Evolutionary conservation across 768 basidiomycete species (phyloP).

Genomic region (Pleurotus cornucopiae): DNA sequence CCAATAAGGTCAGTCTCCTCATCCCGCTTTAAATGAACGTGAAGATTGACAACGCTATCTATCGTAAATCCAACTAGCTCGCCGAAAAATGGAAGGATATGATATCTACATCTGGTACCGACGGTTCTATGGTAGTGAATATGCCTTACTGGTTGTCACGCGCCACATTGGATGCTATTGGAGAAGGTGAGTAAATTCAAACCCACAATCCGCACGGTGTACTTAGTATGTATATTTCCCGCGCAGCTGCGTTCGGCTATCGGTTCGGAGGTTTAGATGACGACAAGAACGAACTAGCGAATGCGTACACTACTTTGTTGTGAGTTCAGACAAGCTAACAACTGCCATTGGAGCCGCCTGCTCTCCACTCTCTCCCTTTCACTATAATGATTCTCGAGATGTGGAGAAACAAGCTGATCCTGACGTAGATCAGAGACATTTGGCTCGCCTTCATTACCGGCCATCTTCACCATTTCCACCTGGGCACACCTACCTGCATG

Average conservation of each 20-base stretch:
- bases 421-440: conserved; percentile 37
- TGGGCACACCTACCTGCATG: conserved; percentile 32
- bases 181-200: conserved; percentile 33
- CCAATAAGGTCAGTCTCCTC: conserved; percentile 32
- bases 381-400: not conserved
- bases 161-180: conserved; percentile 46
- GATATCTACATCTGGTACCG: conserved; percentile 31
- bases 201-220: not conserved
- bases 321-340: not conserved
- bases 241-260: conserved; percentile 48
- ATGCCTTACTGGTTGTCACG: conserved; percentile 48
- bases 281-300: not conserved
- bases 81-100: conserved; percentile 48
- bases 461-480: conserved; percentile 45
- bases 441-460: conserved; percentile 39
- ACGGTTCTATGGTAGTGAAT: conserved; percentile 39
- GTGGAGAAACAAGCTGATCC: not conserved
- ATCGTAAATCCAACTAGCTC: conserved; percentile 26
- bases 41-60: conserved; percentile 3
- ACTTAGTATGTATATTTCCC: not conserved
- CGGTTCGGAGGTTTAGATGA: conserved; percentile 47
- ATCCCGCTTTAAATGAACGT: conserved; percentile 4
- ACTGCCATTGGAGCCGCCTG: conserved; percentile 12
- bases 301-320: too few relatives aligned
- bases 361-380: not conserved